Evolutionary conservation across 257 asterid species (phyloP).

Genomic region (Forsythia viridissima): DNA sequence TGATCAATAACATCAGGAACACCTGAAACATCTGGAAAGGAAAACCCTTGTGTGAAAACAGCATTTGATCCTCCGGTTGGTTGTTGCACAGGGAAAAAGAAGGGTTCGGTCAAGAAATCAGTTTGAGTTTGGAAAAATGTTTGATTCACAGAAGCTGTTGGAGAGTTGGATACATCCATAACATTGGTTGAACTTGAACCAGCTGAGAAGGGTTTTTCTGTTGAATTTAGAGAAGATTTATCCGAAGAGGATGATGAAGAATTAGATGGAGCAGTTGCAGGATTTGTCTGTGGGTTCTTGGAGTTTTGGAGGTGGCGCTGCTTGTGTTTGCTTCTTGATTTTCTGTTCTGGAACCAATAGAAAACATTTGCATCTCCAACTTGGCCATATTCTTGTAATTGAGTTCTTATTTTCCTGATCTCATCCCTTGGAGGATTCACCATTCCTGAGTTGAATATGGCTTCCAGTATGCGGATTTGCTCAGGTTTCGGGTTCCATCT

Average conservation of each 20-base stretch:
- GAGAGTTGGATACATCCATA: constrained; percentile 47
- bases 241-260: constrained; percentile 66
- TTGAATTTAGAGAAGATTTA: constrained; percentile 54
- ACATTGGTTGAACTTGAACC: constrained; percentile 28
- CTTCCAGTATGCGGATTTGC: constrained; percentile 84
- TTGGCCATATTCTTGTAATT: constrained; percentile 85
- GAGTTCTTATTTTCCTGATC: constrained; percentile 79
- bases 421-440: constrained; percentile 97
- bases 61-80: constrained; percentile 18
- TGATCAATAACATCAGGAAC: neutral
- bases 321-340: constrained; percentile 92
- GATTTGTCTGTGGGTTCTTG: constrained; percentile 16
- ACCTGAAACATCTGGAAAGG: constrained; percentile 43
- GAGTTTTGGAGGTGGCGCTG: constrained; percentile 65
- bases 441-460: constrained; percentile 94
- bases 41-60: constrained; percentile 49
- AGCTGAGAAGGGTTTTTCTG: constrained; percentile 43
- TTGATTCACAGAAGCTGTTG: constrained; percentile 80
- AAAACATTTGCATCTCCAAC: constrained; percentile 97
- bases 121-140: constrained; percentile 36
- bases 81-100: constrained; percentile 52
- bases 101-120: constrained; percentile 54
- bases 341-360: constrained; percentile 97
- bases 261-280: constrained; percentile 24
- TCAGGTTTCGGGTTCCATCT: constrained; percentile 98